A percentile compares a stretch with the other conserved stretches of the same genome.
These are phyloP conservation scores for Phytopythium oedochilum DNA, from an alignment of 352 stramenopile species.

Conservation along the genomic window DNA sequence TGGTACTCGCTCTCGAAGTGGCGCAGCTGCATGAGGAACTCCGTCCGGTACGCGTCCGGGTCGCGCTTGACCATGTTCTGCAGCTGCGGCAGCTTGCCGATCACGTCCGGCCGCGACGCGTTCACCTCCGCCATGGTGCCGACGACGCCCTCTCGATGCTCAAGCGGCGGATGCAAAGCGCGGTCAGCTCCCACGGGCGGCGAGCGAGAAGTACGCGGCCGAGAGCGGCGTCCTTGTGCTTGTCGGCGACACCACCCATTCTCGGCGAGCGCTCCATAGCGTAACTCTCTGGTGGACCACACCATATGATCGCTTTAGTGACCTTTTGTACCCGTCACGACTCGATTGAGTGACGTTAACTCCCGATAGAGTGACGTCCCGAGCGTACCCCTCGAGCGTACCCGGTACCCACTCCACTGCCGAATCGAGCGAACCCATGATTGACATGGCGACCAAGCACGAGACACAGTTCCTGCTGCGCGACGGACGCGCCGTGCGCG, in stretches of 20 bases:
- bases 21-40: slow-evolving; percentile 97
- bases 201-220: no score
- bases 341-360: background rate
- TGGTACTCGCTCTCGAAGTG: slow-evolving; percentile 96
- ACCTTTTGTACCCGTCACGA: background rate
- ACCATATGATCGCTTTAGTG: background rate
- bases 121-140: slow-evolving; percentile 58
- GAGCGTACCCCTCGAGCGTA: no score
- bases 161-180: no score
- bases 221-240: no score
- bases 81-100: slow-evolving; percentile 92
- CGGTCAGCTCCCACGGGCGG: no score
- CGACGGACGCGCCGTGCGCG: slow-evolving; percentile 14
- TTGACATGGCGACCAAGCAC: background rate
- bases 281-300: background rate
- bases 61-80: slow-evolving; percentile 99
- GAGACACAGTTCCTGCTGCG: slow-evolving; percentile 5
- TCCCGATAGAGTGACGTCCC: background rate
- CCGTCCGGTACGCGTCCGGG: slow-evolving; percentile 92
- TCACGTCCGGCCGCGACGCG: slow-evolving; percentile 79
- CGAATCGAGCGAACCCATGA: no score
- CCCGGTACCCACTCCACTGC: no score
- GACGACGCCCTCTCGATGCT: background rate
- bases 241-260: slow-evolving; percentile 1
- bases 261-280: background rate